Evolutionary conservation across 2,329 filamentous ascomycete species (phyloP), one percentile per base, ranked within the genome.

Genomic region (Cladosporium velox): DNA sequence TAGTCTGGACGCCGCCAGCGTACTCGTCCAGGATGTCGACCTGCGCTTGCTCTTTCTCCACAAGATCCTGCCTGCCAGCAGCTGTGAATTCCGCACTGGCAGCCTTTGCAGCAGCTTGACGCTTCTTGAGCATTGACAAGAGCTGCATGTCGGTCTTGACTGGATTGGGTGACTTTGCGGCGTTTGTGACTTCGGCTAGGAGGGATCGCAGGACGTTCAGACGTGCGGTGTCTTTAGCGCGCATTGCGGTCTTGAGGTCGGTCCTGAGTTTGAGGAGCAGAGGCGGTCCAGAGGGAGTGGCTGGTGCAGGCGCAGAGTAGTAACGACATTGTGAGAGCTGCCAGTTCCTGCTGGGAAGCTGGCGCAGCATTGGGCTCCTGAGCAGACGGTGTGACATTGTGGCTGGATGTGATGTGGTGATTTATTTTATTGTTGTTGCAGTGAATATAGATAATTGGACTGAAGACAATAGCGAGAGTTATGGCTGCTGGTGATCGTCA

Each of bases 161-260:
- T n/a, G 91, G 91, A 47, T 80, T 82, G 47, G 84, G 75, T 15
- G 90, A 92, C 79, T 93, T 93, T 76, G 88, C 89, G 38, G 90
- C 88, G 78, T 93, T 93, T 71, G 89, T 88, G 68, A 90, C 87
- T 68, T 90, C 86, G 35, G 90, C 83, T 69, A 93, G 84, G 68
- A 93, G 80, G 49, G 84, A 78, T 70, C 91, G 89, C 59, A 94
- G 84, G 44, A 91, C 90, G 47, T 85, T 80, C 30, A 93, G 86
- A 2, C 89, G 87, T 30, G 86, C 81, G 30, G 79, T 81, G 72
- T 84, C 80, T 72, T 83, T 83, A n/a, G 78, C 72, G 66, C 79
- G 78, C 77, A 84, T 80, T 35, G 82, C 80, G 5, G 71, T 77
- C 69, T 84, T 84, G 51, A 84, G 78, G 67, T 83, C 82, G 15